A percentile compares a stretch with the other conserved stretches of the same genome.
Conservation (phyloP, 1,139 yeast genomes). For the Debaryomycetaceae sp. region DNA sequence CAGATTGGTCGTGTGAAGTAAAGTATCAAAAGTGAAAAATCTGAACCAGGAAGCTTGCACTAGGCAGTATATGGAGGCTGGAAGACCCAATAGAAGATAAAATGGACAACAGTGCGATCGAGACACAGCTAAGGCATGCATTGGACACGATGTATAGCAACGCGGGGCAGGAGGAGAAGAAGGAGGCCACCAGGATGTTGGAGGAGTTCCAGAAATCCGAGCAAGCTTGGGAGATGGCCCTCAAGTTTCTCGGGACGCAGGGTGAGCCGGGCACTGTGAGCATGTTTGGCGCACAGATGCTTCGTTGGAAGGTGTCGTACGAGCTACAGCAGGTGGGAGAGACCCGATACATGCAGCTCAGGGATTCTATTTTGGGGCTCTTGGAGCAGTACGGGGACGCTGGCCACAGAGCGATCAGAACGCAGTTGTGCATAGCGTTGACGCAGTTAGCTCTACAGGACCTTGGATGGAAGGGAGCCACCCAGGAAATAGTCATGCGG, state of each 20-base stretch:
- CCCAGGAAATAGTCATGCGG: conserved; percentile 59
- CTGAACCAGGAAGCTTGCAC: background rate
- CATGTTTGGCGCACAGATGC: conserved; percentile 86
- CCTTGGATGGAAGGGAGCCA: conserved; percentile 66
- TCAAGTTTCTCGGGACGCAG: conserved; percentile 24
- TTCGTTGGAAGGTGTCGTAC: conserved; percentile 78
- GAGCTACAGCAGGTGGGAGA: conserved; percentile 75
- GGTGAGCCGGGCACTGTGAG: conserved; percentile 31
- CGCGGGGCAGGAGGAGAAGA: conserved; percentile 49
- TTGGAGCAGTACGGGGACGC: conserved; percentile 44
- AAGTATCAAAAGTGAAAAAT: conserved; percentile 1
- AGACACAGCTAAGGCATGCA: conserved; percentile 41
- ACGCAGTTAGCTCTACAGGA: conserved; percentile 81
- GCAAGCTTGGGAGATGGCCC: conserved; percentile 62
- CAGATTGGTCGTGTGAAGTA: conserved; percentile 1
- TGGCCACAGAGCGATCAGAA: conserved; percentile 57
- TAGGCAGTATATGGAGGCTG: background rate
- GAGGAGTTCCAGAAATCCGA: conserved; percentile 80
- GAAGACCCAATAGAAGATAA: background rate
- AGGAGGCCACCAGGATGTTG: conserved; percentile 61
- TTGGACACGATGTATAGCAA: conserved; percentile 60
- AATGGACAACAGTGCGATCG: conserved; percentile 8
- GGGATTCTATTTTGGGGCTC: conserved; percentile 58
- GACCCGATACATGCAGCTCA: conserved; percentile 50
- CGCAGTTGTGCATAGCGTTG: conserved; percentile 77